Evolutionary conservation across 768 basidiomycete genomes (phyloP), one percentile per base, ranked within the genome.

Genomic region (Myochromella boudieri): DNA sequence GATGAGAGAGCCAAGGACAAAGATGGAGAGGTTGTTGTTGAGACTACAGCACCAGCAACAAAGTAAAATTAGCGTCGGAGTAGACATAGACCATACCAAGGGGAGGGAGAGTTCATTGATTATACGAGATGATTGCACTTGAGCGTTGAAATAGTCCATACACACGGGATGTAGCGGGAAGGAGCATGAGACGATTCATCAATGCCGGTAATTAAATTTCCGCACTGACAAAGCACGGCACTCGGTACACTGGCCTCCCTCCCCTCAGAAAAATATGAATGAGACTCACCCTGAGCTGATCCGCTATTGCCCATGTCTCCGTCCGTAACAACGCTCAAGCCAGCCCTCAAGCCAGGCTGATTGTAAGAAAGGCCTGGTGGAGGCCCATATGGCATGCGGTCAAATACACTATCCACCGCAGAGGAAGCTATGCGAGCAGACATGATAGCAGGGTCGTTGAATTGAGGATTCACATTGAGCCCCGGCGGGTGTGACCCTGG

Each of bases 241-340:
- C 85, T 89, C 77, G 88, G 86, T 87, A 90, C 84, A 78, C 78
- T 81, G 83, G 75, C 84, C 85, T 80, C 85, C 87, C 84, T 85
- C 86, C 85, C 85, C 84, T 80, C 64, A 68, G 68, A 67, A 63
- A 70, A 68, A 63, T 65, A 56, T 49, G 61, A 72, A 71, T 70
- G 63, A 56, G 58, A 83, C 87, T 89, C 84, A 89, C 88, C 81
- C 71, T 84, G 70, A 52, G 67, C 61, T 38, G 74, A 71, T 49
- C 67, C 68, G 59, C 66, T 69, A 25, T 60, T 57, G 44, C 74
- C 62, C 42, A 59, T 50, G 37, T 32, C 50, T 12, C 48, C 59
- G 40, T 54, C 55, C 46, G 56, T 34, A 41, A 58, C 44, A 54
- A 61, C 58, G 36, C 67, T 64, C 42, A 59, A 52, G 37, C 51